phyloP scores from a whole-genome alignment of 768 basidiomycete genomes.

The Suillus plorans region DNA sequence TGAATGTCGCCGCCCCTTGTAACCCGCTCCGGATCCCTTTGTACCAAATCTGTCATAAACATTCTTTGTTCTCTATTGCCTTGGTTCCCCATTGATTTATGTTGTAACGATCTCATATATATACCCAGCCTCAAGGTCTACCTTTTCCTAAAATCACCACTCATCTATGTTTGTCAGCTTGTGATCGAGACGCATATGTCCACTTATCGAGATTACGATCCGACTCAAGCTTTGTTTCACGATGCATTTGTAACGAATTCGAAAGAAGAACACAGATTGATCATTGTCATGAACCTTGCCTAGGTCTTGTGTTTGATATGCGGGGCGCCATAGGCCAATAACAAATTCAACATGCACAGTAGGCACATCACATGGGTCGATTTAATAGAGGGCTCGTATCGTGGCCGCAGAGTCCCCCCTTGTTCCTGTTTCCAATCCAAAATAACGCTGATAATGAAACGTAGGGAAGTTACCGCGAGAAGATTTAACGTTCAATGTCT shows the following conservation, averaged over 20 bases:
- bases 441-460: background rate
- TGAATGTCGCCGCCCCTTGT: background rate
- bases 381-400: background rate
- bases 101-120: background rate
- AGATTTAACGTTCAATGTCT: background rate
- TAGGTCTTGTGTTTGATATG: background rate
- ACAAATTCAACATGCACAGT: background rate
- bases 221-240: background rate
- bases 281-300: background rate
- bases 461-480: background rate
- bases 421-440: background rate
- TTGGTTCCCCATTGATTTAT: background rate
- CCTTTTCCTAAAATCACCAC: background rate
- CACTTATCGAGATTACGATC: background rate
- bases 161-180: background rate
- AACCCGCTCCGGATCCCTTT: background rate
- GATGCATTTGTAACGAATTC: background rate
- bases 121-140: background rate
- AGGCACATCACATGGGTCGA: background rate
- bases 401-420: background rate
- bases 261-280: background rate
- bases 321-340: background rate
- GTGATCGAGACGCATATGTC: background rate
- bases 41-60: background rate
- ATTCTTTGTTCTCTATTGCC: background rate